Percentiles rank a stretch among this genome's conserved stretches.
Evolutionary conservation across 2,329 filamentous ascomycete species (phyloP).

Genomic region (Aspergillus sp.): DNA sequence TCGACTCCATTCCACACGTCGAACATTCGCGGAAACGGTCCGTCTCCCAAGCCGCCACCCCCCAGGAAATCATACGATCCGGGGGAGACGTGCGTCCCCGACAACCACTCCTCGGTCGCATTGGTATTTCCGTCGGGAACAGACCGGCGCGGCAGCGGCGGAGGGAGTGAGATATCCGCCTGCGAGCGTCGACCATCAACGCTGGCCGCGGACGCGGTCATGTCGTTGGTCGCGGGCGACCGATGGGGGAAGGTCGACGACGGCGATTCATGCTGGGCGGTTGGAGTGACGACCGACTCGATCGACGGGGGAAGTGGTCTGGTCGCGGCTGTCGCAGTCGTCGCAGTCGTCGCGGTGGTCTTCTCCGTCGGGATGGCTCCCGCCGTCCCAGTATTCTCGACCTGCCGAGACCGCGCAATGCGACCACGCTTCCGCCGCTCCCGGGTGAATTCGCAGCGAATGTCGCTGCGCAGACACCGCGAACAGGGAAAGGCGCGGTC

Average conservation of each 20-base stretch:
- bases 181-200: constrained; percentile 29
- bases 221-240: constrained; percentile 30
- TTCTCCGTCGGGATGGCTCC: background rate
- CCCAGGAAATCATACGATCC: constrained; percentile 32
- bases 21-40: constrained; percentile 27
- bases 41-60: constrained; percentile 24
- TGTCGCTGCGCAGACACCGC: constrained; percentile 76
- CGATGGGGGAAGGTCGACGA: constrained; percentile 22
- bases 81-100: constrained; percentile 30
- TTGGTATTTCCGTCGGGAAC: constrained; percentile 17
- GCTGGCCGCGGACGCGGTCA: constrained; percentile 28
- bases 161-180: constrained; percentile 13
- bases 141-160: constrained; percentile 16
- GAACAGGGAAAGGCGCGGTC: constrained; percentile 89
- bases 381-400: constrained; percentile 34
- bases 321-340: constrained; percentile 3
- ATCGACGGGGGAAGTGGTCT: background rate
- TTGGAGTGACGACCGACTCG: constrained; percentile 15
- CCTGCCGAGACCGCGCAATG: constrained; percentile 70
- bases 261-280: constrained; percentile 23
- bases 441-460: constrained; percentile 77
- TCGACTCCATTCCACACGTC: constrained; percentile 34
- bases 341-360: constrained; percentile 1
- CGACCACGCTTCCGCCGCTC: constrained; percentile 94
- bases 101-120: constrained; percentile 34